Base-by-base conservation (phyloP, 306 rosid genomes). In the Luffa acutangula region DNA sequence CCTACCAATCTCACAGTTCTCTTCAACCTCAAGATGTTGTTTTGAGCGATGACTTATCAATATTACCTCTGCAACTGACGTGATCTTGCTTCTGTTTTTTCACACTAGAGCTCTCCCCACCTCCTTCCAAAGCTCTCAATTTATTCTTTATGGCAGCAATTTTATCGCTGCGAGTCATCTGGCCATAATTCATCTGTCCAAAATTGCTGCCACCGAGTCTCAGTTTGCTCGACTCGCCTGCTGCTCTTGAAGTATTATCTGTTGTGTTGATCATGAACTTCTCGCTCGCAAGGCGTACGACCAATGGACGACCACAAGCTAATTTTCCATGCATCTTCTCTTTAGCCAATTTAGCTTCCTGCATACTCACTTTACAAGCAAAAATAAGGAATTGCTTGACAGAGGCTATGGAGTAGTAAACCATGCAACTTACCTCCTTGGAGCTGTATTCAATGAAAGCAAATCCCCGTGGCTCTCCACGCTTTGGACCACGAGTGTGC, bases 81-180 rank as follows among this genome's bases (percentile, higher is more conserved):
- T 88, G 86, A 66, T 51, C 88, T 73, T 76, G 93, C 92, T 91
- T 90, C 88, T 83, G 97, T 83, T 87, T 93, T 91, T 95, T 93
- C 78, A 84, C 75, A 48, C 81, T 76, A 41, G 87, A 82, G 79
- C 89, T 86, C 72, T 92, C 99, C 81, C 87, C 75, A 3, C 53
- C 75, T 69, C 75, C 99, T 78, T 93, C 97, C 69, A 93, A 76
- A 58, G 93, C 85, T 81, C 89, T 93, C 86, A 95, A 79, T 48
- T 95, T 95, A 85, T 93, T 95, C 88, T 93, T 95, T 85, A 95
- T 95, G 45, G 99, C 99, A 56, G 99, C 93, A 62, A 95, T 93
- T 86, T 88, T 95, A 1, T 92, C 92, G 67, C 87, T 86, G 5
- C 93, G 91, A 74, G 88, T 90, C 79, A 88, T 80, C 86, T 87